phyloP scores from a whole-genome alignment of 768 basidiomycete genomes.

The Obba rivulosa region DNA sequence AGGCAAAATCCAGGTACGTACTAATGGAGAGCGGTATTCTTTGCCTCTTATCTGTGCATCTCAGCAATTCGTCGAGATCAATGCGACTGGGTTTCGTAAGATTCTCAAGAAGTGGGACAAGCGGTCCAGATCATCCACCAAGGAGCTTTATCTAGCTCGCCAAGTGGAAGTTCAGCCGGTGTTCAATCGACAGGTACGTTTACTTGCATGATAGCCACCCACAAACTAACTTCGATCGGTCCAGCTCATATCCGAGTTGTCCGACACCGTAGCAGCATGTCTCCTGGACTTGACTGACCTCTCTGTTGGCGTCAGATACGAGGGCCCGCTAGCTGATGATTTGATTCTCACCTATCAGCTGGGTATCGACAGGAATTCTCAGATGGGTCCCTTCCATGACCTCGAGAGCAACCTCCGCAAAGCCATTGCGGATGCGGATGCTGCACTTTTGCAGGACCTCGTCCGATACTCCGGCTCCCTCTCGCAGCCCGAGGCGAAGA shows the following conservation, averaged over 20 bases:
- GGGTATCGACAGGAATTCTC: slow-evolving; percentile 46
- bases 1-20: slow-evolving; percentile 82
- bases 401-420: slow-evolving; percentile 83
- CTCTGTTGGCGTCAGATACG: slow-evolving; percentile 69
- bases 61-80: slow-evolving; percentile 96
- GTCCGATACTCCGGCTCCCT: slow-evolving; percentile 67
- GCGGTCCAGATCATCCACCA: slow-evolving; percentile 89
- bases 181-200: slow-evolving; percentile 83
- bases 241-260: slow-evolving; percentile 93
- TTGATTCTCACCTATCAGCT: slow-evolving; percentile 66
- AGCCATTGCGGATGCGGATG: slow-evolving; percentile 62
- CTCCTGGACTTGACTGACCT: slow-evolving; percentile 75
- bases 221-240: slow-evolving; percentile 1
- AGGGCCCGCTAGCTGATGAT: slow-evolving; percentile 72
- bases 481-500: slow-evolving; percentile 54
- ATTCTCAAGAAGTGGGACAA: slow-evolving; percentile 99
- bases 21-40: slow-evolving; percentile 5
- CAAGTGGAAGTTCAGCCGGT: slow-evolving; percentile 99
- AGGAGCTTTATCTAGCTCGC: slow-evolving; percentile 90
- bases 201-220: background rate
- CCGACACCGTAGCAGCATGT: slow-evolving; percentile 85
- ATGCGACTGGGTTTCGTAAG: slow-evolving; percentile 94
- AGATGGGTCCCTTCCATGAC: slow-evolving; percentile 76
- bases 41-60: slow-evolving; percentile 13
- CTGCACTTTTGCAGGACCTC: slow-evolving; percentile 59